Evolutionary conservation across 2,329 filamentous ascomycete species (phyloP).

Genomic region (Colletotrichum brevisporum): DNA sequence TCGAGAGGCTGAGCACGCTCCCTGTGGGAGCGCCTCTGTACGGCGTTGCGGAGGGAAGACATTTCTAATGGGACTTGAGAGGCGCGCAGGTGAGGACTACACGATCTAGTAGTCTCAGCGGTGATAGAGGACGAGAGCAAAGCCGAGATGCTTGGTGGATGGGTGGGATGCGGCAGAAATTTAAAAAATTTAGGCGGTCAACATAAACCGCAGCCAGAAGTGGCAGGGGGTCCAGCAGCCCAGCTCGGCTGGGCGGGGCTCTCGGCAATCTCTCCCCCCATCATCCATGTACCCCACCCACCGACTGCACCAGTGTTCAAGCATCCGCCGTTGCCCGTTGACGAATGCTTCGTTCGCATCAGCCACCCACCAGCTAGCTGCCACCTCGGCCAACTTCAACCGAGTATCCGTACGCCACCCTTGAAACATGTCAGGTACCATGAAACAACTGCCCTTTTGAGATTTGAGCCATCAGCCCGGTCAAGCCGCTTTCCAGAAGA

Average conservation of each 20-base stretch:
- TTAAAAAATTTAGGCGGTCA: conserved; percentile 43
- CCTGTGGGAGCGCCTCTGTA: conserved; percentile 86
- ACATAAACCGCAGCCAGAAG: too few relatives aligned
- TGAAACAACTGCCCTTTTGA: conserved; percentile 26
- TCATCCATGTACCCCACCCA: too few relatives aligned
- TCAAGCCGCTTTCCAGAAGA: conserved; percentile 6
- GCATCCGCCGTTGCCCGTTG: not conserved
- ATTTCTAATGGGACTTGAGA: conserved; percentile 48
- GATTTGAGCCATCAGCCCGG: conserved; percentile 15
- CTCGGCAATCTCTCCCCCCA: too few relatives aligned
- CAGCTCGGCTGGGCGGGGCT: too few relatives aligned
- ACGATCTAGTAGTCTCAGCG: not conserved
- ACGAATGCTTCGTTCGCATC: not conserved
- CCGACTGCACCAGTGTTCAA: not conserved
- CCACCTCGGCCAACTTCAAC: conserved; percentile 15
- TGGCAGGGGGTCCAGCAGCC: too few relatives aligned
- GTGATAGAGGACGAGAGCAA: conserved; percentile 7
- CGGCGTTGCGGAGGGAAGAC: conserved; percentile 72
- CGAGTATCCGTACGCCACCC: conserved; percentile 23
- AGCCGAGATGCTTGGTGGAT: conserved; percentile 10
- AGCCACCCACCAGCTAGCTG: conserved; percentile 15
- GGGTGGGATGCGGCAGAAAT: conserved; percentile 42
- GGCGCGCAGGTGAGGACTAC: not conserved
- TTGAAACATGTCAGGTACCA: conserved; percentile 39
- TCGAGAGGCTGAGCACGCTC: conserved; percentile 91